These are phyloP conservation scores for Suhomyces coccinellae DNA, from an alignment of 1,139 yeast species.

Conservation along the genomic window DNA sequence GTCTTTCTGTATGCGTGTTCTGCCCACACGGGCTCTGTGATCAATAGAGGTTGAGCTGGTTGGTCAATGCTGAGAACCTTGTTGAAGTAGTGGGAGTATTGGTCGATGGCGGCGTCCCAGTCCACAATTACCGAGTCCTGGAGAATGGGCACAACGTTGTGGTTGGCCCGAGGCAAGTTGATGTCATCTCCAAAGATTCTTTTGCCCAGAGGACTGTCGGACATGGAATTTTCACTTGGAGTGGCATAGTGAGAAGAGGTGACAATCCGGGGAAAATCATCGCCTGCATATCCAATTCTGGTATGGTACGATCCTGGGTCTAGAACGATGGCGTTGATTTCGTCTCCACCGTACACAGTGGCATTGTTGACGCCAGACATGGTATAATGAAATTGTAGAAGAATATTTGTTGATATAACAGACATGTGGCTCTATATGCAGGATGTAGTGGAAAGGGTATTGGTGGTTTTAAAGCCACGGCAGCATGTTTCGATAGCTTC, in stretches of 20 bases:
- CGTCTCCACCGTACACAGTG: conserved; percentile 60
- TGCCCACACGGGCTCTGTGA: conserved; percentile 90
- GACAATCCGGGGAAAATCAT: conserved; percentile 80
- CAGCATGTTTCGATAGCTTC: no score
- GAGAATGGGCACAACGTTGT: conserved; percentile 58
- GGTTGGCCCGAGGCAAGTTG: conserved; percentile 51
- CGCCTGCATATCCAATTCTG: conserved; percentile 91
- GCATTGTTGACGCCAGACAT: conserved; percentile 20
- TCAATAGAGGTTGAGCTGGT: conserved; percentile 69
- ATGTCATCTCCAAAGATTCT: conserved; percentile 57
- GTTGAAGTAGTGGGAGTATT: conserved; percentile 57
- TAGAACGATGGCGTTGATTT: conserved; percentile 84
- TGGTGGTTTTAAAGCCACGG: not conserved
- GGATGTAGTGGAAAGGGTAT: not conserved
- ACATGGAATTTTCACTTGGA: conserved; percentile 7
- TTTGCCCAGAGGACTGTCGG: conserved; percentile 14
- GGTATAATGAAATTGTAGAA: not conserved
- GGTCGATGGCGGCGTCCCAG: conserved; percentile 76
- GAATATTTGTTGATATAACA: not conserved
- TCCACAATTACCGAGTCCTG: conserved; percentile 61
- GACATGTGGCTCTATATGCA: not conserved
- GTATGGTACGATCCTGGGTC: conserved; percentile 89
- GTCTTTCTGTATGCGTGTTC: conserved; percentile 65
- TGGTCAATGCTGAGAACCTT: conserved; percentile 51
- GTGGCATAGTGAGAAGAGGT: conserved; percentile 61